Evolutionary conservation across 1,284 basidiomycete species (phyloP), one percentile per base, ranked within the genome.

Genomic region (Apiotrichum akiyoshidainum): DNA sequence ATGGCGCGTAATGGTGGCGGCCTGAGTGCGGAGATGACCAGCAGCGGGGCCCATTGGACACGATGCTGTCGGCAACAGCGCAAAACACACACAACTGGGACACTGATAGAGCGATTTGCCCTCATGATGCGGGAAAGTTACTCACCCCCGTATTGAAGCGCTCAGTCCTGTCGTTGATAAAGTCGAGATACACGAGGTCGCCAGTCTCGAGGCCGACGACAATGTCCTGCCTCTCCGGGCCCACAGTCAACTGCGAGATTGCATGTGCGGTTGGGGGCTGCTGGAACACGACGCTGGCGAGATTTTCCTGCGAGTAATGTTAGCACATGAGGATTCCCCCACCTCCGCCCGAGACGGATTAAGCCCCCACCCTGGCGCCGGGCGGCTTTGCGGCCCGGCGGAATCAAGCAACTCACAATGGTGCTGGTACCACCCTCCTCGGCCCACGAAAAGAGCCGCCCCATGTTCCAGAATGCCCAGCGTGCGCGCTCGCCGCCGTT

Each of bases 141-240:
- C 81, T 69, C 69, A 87, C 90, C 75, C 87, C 86, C 74, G 97
- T 97, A 80, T 98, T 98, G 55, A 97, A 81, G 31, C 94, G 89
- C 10, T 85, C 85, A 71, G 97, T 98, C 46, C 89, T 86, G 16
- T 74, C 75, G 16, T 69, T 42, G 85, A 88, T 50, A 83, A 85
- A 69, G 92, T 87, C 50, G 60, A 96, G 82, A 90, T 93, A 96
- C 52, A 99, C 79, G 26, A 99, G 81, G 76, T 99, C 95, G 16
- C 95, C 95, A 0, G 91, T 89, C 64, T 82, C 83, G 72, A 99
- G 98, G 2, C 95, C 95, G 67, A 99, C 88, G 56, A 98, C 83
- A 13, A 97, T 82, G 72, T 99, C 96, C 42, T 98, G 79, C 46
- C 86, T 84, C 53, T 91, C 88, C 6, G 86, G 80, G 12, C 68